Base-by-base conservation (phyloP, 805 yeast species). In the Wickerhamomyces bovis region DNA sequence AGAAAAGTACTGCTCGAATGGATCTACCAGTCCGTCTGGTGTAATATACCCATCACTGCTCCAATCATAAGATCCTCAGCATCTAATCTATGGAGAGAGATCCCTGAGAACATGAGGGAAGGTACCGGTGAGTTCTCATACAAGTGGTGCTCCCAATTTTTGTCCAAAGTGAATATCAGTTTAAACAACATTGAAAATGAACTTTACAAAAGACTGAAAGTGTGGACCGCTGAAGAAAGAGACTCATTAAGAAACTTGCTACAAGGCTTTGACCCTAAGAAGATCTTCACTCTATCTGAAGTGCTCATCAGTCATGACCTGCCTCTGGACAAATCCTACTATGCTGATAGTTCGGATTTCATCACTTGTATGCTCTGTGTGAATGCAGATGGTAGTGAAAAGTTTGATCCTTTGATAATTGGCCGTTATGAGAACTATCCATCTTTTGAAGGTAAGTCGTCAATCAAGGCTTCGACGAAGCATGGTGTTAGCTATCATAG, bases 21-120 rank as follows among this genome's bases (percentile, higher is more conserved):
- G 86, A 77, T 81, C 38, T 73, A 81, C 0, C 86, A 81, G 57
- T 77, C 81, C 21, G 73, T 75, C 2, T 81, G 87, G 86, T 82
- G 78, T 56, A 76, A 74, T 42, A 77, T 80, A 31, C 85, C 86
- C 3, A 73, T 81, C 3, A 77, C 85, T 1, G 74, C 82, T 0
- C 84, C 85, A 1, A 78, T 80, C 16, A 70, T 81, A 35, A 82
- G 79, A 53, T 77, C 76, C 59, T 77, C 86, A 2, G 85, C 87
- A 3, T 70, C 74, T 39, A 74, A 80, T 8, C 76, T 81, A 26
- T 81, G 87, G 87, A 78, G 75, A 43, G 67, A 77, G 43, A 64
- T 81, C 5, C 84, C 86, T 0, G 62, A 70, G 1, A 65, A 68
- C 19, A 70, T 71, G 47, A 76, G 78, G 53, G 83, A 79, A 49